Evolutionary conservation across 2,329 filamentous ascomycete species (phyloP).

Genomic region (Venturia nashicola): DNA sequence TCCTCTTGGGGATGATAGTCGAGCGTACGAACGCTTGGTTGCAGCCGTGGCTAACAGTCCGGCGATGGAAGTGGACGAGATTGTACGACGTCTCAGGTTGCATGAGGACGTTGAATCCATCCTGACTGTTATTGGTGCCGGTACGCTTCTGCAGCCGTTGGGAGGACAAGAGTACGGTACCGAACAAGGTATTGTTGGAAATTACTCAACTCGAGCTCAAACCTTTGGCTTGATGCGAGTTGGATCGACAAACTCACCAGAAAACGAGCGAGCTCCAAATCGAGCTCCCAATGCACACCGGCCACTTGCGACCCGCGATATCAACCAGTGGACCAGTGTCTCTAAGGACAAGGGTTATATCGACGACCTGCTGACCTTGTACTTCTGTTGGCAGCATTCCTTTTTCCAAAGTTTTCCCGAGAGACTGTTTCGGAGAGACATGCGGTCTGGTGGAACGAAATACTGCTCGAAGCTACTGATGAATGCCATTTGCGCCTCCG

Average conservation of each 20-base stretch:
- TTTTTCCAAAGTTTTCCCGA: constrained; percentile 63
- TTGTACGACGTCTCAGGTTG: constrained; percentile 11
- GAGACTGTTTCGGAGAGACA: constrained; percentile 57
- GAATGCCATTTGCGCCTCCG: constrained; percentile 53
- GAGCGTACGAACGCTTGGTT: constrained; percentile 2
- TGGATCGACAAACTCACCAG: not conserved
- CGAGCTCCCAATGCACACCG: constrained; percentile 3
- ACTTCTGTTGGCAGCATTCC: constrained; percentile 61
- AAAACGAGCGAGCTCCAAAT: not conserved
- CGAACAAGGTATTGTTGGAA: not conserved
- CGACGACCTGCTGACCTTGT: constrained; percentile 51
- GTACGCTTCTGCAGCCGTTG: constrained; percentile 11
- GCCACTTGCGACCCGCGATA: not conserved
- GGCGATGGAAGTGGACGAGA: constrained; percentile 13
- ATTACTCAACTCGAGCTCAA: constrained; percentile 3
- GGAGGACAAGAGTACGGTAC: constrained; percentile 6
- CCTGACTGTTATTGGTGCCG: not conserved
- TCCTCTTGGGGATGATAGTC: not conserved
- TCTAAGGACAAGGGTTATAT: constrained; percentile 41
- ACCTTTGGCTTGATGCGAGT: constrained; percentile 6
- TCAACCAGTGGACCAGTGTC: not conserved
- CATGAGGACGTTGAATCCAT: constrained; percentile 6
- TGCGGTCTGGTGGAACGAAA: constrained; percentile 44
- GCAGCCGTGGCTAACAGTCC: not conserved
- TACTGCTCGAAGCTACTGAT: constrained; percentile 58